These are phyloP conservation scores for Aureobasidium sp. DNA, from an alignment of 2,329 filamentous ascomycete species.

Conservation along the genomic window DNA sequence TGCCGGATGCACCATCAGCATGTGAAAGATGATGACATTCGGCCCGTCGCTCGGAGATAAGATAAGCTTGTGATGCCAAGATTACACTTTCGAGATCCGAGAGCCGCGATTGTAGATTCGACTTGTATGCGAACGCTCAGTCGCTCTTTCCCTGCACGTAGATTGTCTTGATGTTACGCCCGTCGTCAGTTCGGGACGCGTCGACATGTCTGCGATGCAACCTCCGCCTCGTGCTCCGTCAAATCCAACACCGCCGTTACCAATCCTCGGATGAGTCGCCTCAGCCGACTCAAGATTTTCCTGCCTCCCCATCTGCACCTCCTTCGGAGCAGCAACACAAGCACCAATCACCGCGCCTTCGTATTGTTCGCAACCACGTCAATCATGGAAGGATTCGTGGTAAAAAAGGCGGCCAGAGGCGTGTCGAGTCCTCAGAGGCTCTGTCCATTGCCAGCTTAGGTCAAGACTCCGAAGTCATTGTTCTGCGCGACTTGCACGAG, in stretches of 20 bases:
- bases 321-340: background rate
- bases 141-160: too few relatives aligned
- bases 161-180: constrained; percentile 10
- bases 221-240: constrained; percentile 10
- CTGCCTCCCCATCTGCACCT: background rate
- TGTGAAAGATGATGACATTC: background rate
- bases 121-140: too few relatives aligned
- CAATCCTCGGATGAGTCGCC: constrained; percentile 1
- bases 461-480: constrained; percentile 13
- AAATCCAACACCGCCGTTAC: constrained; percentile 1
- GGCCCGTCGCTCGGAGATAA: background rate
- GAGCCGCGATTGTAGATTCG: background rate
- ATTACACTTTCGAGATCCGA: background rate
- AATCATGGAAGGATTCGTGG: constrained; percentile 1
- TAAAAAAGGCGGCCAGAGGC: constrained; percentile 7
- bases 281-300: background rate
- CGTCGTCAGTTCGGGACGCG: constrained; percentile 7
- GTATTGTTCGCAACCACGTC: background rate
- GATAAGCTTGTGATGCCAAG: background rate
- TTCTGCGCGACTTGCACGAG: constrained; percentile 13
- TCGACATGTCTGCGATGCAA: constrained; percentile 15
- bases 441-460: constrained; percentile 13
- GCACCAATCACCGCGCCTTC: background rate
- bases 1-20: background rate
- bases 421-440: constrained; percentile 8